Evolutionary conservation across 2,329 filamentous ascomycete species (phyloP).

Genomic region (Sporothrix inflata): DNA sequence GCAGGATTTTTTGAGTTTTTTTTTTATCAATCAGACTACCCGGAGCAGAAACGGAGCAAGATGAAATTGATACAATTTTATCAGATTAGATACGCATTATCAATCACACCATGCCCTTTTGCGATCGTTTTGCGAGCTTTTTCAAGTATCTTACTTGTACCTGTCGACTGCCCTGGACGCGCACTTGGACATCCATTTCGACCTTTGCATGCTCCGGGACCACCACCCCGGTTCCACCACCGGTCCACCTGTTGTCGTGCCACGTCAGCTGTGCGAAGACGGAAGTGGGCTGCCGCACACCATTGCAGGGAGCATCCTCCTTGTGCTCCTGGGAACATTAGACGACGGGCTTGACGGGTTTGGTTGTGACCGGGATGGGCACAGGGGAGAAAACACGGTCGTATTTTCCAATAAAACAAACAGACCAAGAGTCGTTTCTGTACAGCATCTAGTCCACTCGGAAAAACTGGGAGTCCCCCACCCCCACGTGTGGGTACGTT

Average conservation of each 20-base stretch:
- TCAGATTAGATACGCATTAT: slow-evolving; percentile 13
- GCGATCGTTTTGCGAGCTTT: background rate
- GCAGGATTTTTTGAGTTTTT: background rate
- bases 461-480: background rate
- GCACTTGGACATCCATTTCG: background rate
- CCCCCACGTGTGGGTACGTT: background rate
- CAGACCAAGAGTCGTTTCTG: background rate
- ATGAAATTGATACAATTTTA: slow-evolving; percentile 4
- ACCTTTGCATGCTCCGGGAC: too few species aligned
- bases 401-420: background rate
- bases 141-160: too few species aligned
- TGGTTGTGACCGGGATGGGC: too few species aligned
- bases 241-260: background rate
- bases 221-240: background rate
- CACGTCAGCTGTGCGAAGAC: background rate
- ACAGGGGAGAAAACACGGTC: background rate
- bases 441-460: background rate
- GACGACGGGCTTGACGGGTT: too few species aligned
- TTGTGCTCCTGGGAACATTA: too few species aligned
- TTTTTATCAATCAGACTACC: slow-evolving; percentile 1
- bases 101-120: slow-evolving; percentile 7
- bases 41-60: slow-evolving; percentile 4
- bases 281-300: background rate
- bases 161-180: background rate
- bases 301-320: background rate